Conservation (phyloP, 23 red algal species). For the Pyropia yezoensis region DNA sequence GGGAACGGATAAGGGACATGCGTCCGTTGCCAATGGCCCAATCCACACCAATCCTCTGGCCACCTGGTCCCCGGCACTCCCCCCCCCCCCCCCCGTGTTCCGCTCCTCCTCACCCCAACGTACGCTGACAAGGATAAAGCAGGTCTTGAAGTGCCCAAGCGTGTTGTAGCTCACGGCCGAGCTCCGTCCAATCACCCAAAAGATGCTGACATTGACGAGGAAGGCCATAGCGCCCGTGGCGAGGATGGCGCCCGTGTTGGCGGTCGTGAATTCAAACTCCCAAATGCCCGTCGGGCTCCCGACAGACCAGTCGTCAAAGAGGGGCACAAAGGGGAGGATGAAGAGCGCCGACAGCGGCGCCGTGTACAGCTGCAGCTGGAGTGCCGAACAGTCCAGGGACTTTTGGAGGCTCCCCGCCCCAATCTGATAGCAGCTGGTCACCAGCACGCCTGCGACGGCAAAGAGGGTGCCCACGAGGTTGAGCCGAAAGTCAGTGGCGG, state of each 20-base stretch:
- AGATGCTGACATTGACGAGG: conserved; percentile 87
- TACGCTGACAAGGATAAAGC: conserved; percentile 38
- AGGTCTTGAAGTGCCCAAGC: conserved; percentile 83
- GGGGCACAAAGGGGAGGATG: conserved; percentile 70
- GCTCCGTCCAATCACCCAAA: conserved; percentile 79
- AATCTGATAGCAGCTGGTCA: conserved; percentile 90
- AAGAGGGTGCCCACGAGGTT: conserved; percentile 70
- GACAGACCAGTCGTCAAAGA: conserved; percentile 59
- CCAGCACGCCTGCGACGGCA: conserved; percentile 75
- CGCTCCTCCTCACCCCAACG: too few relatives aligned
- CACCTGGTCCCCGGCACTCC: too few relatives aligned
- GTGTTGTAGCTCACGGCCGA: conserved; percentile 85
- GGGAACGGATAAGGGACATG: too few relatives aligned
- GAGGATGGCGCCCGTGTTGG: conserved; percentile 23
- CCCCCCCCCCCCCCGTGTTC: too few relatives aligned
- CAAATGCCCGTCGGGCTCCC: conserved; percentile 55
- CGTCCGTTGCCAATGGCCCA: too few relatives aligned
- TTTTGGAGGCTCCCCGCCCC: conserved; percentile 93
- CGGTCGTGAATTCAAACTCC: conserved; percentile 56
- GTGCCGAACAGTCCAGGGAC: conserved; percentile 56
- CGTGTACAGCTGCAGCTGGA: conserved; percentile 86
- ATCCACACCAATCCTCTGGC: too few relatives aligned
- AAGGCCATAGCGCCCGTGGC: conserved; percentile 72
- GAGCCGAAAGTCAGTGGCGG: conserved; percentile 79
- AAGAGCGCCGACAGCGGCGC: conserved; percentile 88